Base-by-base conservation (phyloP, 2,329 filamentous ascomycete species). In the Epichloe typhina region DNA sequence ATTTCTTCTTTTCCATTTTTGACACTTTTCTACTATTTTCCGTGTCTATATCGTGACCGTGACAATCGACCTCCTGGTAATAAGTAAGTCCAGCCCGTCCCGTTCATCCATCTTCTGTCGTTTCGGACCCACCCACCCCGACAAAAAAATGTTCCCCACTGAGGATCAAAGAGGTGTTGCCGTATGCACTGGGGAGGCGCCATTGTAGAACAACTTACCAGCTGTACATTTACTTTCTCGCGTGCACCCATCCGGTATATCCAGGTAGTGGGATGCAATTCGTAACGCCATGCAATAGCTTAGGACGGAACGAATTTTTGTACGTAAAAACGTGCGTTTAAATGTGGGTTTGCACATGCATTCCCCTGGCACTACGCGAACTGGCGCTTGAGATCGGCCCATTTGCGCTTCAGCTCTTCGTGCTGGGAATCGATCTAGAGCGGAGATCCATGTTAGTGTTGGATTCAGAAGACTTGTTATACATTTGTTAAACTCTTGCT, bases 371-470 rank as follows among this genome's bases (percentile, higher is more conserved):
- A 31, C 49, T 50, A 72, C 36, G 65, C 66, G 57, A 78, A 75
- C 52, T 77, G 75, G 40, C 69, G 68, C 65, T 73, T 76, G 51
- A 89, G 70, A 58, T 88, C 85, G 44, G 76, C 79, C 84, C 83
- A 88, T 70, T 83, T 86, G 58, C 83, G 78, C 54, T 74, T 79
- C 36, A 88, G 74, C 5, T 77, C 75, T 64, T 89, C 85, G 61
- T 88, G 77, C 52, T 75, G 68, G 21, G 75, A 68, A 59, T 84
- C 84, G 55, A 86, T 76, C 83, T 87, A 59, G 19, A 46, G 6
- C 31, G 15, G 8, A 33, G 3, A 12, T 13, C 21, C n/a, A 35
- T 36, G 31, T 49, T 37, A 49, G 47, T 41, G 13, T 11, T 12
- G 15, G 11, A 9, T 40, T 15, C 9, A 12, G 36, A 39, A 40